These are phyloP conservation scores for Royoungia palumana DNA, from an alignment of 768 basidiomycete genomes.

Conservation along the genomic window DNA sequence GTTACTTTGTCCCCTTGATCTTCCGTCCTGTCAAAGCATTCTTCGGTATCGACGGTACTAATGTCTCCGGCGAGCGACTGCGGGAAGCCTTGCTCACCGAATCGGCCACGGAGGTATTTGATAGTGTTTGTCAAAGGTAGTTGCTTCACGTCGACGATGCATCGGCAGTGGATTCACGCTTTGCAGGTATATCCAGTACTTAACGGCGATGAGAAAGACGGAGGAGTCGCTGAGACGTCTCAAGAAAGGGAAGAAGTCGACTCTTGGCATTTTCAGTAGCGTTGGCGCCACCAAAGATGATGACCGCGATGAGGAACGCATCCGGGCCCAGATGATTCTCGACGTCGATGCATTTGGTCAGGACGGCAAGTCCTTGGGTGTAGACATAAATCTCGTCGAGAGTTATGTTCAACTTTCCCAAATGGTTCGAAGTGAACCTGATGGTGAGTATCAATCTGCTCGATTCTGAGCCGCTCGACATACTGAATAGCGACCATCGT, in stretches of 20 bases:
- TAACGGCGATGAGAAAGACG: slow-evolving; percentile 85
- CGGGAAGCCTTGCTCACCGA: slow-evolving; percentile 49
- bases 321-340: slow-evolving; percentile 74
- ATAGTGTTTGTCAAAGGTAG: slow-evolving; percentile 65
- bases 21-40: slow-evolving; percentile 76
- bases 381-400: slow-evolving; percentile 52
- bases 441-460: slow-evolving; percentile 24
- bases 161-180: neutral
- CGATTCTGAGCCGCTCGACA: neutral
- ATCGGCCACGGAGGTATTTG: slow-evolving; percentile 64
- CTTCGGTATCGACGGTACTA: slow-evolving; percentile 57
- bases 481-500: neutral
- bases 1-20: slow-evolving; percentile 80
- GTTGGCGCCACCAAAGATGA: slow-evolving; percentile 50
- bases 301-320: slow-evolving; percentile 83
- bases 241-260: slow-evolving; percentile 79
- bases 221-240: slow-evolving; percentile 84
- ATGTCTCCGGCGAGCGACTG: slow-evolving; percentile 59
- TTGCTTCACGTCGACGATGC: slow-evolving; percentile 1
- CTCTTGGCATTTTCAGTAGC: slow-evolving; percentile 77
- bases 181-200: slow-evolving; percentile 71
- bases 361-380: slow-evolving; percentile 69
- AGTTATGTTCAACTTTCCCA: slow-evolving; percentile 55
- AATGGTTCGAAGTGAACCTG: slow-evolving; percentile 50
- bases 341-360: slow-evolving; percentile 84